Base-by-base conservation (phyloP, 2,329 filamentous ascomycete genomes). In the Alternaria sp. region DNA sequence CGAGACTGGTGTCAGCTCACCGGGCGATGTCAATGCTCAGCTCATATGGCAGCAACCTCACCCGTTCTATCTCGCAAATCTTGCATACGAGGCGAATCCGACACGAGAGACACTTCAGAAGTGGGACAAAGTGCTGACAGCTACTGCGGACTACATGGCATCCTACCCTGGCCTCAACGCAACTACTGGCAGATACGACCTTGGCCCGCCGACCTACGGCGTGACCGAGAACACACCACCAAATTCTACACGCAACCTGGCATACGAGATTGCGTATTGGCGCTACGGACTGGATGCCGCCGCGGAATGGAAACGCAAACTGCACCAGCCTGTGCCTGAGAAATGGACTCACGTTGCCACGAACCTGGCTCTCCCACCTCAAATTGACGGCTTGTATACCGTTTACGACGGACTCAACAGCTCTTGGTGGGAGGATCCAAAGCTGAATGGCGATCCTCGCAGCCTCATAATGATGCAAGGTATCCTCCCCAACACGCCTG, bases 31-130 rank as follows among this genome's bases (percentile, higher is more conserved):
- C 67, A 88, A 88, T 66, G 83, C 82, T 2, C 73, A 88, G 3
- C 77, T 89, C 1, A 83, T 88, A 57, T 88, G 87, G 87, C 87
- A 88, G 63, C 86, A 72, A 24, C 86, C 86, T 11, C 86, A 88
- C 68, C 79, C 83, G 0, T 83, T 88, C 77, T 86, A 86, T 67
- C 84, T 88, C 62, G 87, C 86, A 0, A 85, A 87, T 68, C 67
- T 83, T 1, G 83, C 85, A 66, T 87, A 83, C 66, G 79, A 82
- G 42, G 78, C 79, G 0, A 79, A 76, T 32, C 81, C 83, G 2
- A 78, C 74, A 12, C 57, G 71, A 6, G 70, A 77, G 1, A 85
- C 81, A 0, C 69, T 88, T 8, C 54, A 70, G 47, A 79, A 79
- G 24, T 88, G 87, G 86, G 83, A 88, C 55, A 72, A 69, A 0